Evolutionary conservation across 2,329 filamentous ascomycete genomes (phyloP), one percentile per base, ranked within the genome.

Genomic region (Chaetomiaceae sp.): DNA sequence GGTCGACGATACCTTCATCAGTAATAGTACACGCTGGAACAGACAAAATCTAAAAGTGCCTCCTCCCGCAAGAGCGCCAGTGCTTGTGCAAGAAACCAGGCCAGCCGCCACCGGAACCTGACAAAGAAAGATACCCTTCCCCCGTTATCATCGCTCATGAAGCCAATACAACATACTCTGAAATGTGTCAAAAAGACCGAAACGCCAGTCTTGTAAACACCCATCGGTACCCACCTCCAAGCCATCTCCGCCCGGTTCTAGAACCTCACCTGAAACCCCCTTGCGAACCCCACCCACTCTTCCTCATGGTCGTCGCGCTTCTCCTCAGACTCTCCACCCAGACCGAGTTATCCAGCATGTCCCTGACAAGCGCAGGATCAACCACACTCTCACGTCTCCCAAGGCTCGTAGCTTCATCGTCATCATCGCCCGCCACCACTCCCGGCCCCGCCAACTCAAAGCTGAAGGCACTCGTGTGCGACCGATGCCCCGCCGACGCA

Each of bases 241-340:
- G 1, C 13, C 40, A 11, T 33, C 20, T 16, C 45, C 25, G 32
- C 20, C 16, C 32, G 11, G n/a, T 44, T 41, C 21, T 36, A 34
- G n/a, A 32, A 11, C 32, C 36, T 48, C 48, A 48, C 32, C 37
- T 51, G 43, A 54, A 54, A 23, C 44, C 51, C 18, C 54, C 56
- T 18, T 37, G 18, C 29, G 34, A 41, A 2, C 54, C 60, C 62
- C 57, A 61, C 33, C 58, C 57, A 5, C 60, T 60, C 53, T 60
- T 60, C 59, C 71, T 74, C 47, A 73, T 73, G 11, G 79, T 79
- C 48, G 90, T 96, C 62, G 94, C 90, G 72, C 90, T 95, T 57
- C 90, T 80, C 58, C 90, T 79, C 59, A 96, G 90, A 74, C 89
- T 95, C 71, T 95, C 89, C 47, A 92, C 89, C 92, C 92, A 97